A percentile compares a stretch with the other conserved stretches of the same genome.
phyloP scores from a whole-genome alignment of 805 yeast genomes.

The Metschnikowia amazonensis region DNA sequence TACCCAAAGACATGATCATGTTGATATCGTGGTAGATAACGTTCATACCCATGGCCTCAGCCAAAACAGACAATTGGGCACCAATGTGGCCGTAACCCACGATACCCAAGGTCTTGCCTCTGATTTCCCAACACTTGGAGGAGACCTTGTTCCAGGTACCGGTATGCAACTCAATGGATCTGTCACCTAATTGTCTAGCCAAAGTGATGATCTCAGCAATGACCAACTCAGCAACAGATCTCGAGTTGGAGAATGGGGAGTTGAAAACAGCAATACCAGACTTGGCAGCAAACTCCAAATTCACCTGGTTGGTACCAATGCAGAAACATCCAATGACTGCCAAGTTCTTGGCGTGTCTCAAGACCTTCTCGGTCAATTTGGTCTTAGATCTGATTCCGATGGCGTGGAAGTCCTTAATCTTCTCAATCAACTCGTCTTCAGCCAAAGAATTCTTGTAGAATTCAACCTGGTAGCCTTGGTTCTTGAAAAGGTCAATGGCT shows the following conservation, averaged over 20 bases:
- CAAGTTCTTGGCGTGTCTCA: slow-evolving; percentile 84
- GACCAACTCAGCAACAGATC: slow-evolving; percentile 97
- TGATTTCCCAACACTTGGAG: slow-evolving; percentile 95
- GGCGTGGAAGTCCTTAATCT: slow-evolving; percentile 90
- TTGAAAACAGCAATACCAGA: slow-evolving; percentile 95
- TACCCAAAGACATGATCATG: slow-evolving; percentile 95
- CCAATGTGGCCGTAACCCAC: slow-evolving; percentile 99
- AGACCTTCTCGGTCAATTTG: slow-evolving; percentile 71
- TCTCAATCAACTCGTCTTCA: slow-evolving; percentile 91
- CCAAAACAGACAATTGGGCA: slow-evolving; percentile 90
- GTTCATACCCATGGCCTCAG: slow-evolving; percentile 97
- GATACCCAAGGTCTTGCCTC: slow-evolving; percentile 97
- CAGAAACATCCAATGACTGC: slow-evolving; percentile 96
- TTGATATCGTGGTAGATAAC: slow-evolving; percentile 88
- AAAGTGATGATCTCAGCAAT: slow-evolving; percentile 90
- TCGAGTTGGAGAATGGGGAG: slow-evolving; percentile 97
- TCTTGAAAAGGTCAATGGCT: slow-evolving; percentile 78
- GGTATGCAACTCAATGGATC: slow-evolving; percentile 91
- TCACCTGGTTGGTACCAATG: slow-evolving; percentile 98
- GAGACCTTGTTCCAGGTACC: slow-evolving; percentile 98
- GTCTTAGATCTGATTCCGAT: slow-evolving; percentile 98
- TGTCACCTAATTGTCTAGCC: slow-evolving; percentile 95
- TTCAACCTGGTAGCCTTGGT: slow-evolving; percentile 97
- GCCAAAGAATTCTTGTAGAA: slow-evolving; percentile 83
- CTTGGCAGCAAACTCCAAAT: slow-evolving; percentile 85